These are phyloP conservation scores for Suillus weaverae DNA, from an alignment of 768 basidiomycete genomes.

Conservation along the genomic window DNA sequence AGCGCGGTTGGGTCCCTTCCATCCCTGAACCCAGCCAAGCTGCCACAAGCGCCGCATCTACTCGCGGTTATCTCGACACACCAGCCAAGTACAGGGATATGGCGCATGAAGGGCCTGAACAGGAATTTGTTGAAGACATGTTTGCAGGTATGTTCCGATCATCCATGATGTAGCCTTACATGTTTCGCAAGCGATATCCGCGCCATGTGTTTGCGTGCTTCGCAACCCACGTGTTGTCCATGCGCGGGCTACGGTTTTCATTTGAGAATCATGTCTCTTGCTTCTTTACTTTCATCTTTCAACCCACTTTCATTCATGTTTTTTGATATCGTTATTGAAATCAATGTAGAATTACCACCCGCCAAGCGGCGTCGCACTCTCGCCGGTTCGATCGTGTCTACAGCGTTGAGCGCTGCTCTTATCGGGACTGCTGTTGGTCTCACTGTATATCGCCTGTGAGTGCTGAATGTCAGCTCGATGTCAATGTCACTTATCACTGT, in stretches of 20 bases:
- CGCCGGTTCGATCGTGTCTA: constrained; percentile 80
- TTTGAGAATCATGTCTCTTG: constrained; percentile 14
- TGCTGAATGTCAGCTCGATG: constrained; percentile 15
- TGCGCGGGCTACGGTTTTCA: constrained; percentile 15
- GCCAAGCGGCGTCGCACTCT: constrained; percentile 79
- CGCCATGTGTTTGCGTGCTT: constrained; percentile 24
- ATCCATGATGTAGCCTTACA: constrained; percentile 13
- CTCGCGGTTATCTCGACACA: constrained; percentile 67
- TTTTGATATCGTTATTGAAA: constrained; percentile 42
- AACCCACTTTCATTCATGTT: constrained; percentile 28
- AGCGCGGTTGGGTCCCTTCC: constrained; percentile 75
- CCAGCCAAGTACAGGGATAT: constrained; percentile 59
- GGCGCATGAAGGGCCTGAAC: constrained; percentile 29
- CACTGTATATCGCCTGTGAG: constrained; percentile 84
- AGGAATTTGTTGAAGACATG: constrained; percentile 45
- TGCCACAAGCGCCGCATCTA: constrained; percentile 50
- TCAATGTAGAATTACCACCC: constrained; percentile 71
- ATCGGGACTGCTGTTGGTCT: constrained; percentile 86
- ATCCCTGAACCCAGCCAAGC: constrained; percentile 56
- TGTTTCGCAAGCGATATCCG: constrained; percentile 29
- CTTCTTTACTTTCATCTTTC: constrained; percentile 16
- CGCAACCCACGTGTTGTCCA: constrained; percentile 19
- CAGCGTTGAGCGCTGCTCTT: constrained; percentile 81
- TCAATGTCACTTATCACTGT: constrained; percentile 4
- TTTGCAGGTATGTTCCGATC: constrained; percentile 40